Evolutionary conservation across 768 basidiomycete genomes (phyloP).

Genomic region (Symmetrospora coprosmae): DNA sequence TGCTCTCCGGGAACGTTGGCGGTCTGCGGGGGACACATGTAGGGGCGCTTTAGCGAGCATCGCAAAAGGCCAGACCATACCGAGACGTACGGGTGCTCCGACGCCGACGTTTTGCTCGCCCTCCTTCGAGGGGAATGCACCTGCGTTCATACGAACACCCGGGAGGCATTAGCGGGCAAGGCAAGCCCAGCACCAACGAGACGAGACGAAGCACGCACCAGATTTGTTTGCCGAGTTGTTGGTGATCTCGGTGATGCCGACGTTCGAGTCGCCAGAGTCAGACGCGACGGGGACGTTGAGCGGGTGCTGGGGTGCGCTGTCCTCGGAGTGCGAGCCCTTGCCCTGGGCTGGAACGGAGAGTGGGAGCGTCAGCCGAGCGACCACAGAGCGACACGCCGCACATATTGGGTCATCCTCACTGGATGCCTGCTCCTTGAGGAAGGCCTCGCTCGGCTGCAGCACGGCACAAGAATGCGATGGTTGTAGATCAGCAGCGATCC

Average conservation of each 20-base stretch:
- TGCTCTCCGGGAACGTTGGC: constrained; percentile 16
- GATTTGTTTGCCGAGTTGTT: constrained; percentile 14
- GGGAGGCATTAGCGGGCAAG: neutral
- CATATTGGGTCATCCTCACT: neutral
- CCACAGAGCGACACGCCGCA: neutral
- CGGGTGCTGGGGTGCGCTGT: constrained; percentile 1
- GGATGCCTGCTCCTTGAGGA: constrained; percentile 2
- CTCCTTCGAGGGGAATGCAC: neutral
- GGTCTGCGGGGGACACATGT: neutral
- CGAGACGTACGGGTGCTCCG: constrained; percentile 4
- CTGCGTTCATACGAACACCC: constrained; percentile 12
- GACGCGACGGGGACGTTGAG: constrained; percentile 1
- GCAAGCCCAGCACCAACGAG: neutral
- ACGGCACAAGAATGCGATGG: neutral
- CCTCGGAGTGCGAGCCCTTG: constrained; percentile 11
- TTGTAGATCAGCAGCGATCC: neutral
- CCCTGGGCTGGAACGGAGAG: neutral
- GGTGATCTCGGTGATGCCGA: constrained; percentile 19
- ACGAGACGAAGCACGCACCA: neutral
- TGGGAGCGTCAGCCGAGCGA: neutral
- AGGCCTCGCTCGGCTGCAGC: constrained; percentile 16
- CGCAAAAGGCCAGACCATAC: neutral
- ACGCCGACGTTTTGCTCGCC: too few species aligned
- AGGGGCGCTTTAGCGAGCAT: neutral
- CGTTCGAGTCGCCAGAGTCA: constrained; percentile 1